Evolutionary conservation across 2,329 filamentous ascomycete species (phyloP).

Genomic region (Fusarium chaquense): DNA sequence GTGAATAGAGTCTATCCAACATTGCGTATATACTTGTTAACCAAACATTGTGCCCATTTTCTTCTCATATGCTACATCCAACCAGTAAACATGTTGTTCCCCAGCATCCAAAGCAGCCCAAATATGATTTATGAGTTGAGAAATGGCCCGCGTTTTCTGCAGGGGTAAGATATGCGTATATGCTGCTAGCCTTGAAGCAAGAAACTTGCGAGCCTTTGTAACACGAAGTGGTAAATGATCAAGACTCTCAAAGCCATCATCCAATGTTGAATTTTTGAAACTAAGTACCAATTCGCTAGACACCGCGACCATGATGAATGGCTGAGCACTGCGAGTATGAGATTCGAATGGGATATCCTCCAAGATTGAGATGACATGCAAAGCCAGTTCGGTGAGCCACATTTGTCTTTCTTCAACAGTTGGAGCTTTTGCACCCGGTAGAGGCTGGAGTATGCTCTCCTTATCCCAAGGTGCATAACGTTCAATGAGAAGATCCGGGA

Average conservation of each 20-base stretch:
- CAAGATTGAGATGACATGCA: not conserved
- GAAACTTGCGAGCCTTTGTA: not conserved
- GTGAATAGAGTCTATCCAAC: not conserved
- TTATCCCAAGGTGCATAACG: conserved; percentile 1
- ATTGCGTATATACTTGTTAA: not conserved
- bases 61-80: conserved; percentile 15
- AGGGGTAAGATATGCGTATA: conserved; percentile 13
- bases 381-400: conserved; percentile 3
- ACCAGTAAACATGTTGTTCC: conserved; percentile 5
- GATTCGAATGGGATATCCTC: conserved; percentile 10
- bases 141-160: conserved; percentile 1
- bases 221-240: not conserved
- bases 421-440: not conserved
- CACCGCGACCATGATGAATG: conserved; percentile 13
- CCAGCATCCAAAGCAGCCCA: conserved; percentile 6
- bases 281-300: not conserved
- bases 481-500: conserved; percentile 13
- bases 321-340: conserved; percentile 14
- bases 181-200: not conserved
- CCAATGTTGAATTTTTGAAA: too few species aligned
- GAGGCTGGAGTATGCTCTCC: not conserved
- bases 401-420: not conserved
- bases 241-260: not conserved
- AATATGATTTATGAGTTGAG: conserved; percentile 9
- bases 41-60: conserved; percentile 13